Evolutionary conservation across 345 rosid species (phyloP).

Genomic region (Populus euphratica): DNA sequence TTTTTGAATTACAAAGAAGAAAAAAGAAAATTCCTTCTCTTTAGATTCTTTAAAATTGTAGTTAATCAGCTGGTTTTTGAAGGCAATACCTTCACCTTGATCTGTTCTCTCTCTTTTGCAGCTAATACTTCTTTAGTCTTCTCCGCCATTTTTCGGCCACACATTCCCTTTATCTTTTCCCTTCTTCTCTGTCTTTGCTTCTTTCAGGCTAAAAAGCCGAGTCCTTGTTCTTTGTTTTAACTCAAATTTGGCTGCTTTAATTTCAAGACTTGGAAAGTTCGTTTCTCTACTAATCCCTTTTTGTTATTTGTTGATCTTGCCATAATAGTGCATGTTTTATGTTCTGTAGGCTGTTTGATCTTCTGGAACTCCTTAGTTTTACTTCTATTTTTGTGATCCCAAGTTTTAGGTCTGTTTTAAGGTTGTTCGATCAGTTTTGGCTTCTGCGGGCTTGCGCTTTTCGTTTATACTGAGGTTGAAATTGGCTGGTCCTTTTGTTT

Average conservation of each 20-base stretch:
- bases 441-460: neutral
- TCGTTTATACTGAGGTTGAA: neutral
- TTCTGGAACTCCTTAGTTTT: constrained; percentile 26
- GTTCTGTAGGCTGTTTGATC: constrained; percentile 7
- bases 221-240: constrained; percentile 3
- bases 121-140: constrained; percentile 32
- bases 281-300: neutral
- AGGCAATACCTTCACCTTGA: constrained; percentile 5
- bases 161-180: neutral
- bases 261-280: neutral
- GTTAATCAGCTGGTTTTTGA: constrained; percentile 4
- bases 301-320: constrained; percentile 11
- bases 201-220: neutral
- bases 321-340: constrained; percentile 5
- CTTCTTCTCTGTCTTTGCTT: neutral
- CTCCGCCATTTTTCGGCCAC: constrained; percentile 29
- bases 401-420: neutral
- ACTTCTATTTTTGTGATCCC: constrained; percentile 20
- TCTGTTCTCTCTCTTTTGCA: constrained; percentile 18
- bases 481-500: neutral
- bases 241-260: constrained; percentile 11
- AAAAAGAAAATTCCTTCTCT: neutral
- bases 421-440: neutral
- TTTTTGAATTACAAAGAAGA: neutral
- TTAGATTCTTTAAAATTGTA: constrained; percentile 28